Evolutionary conservation across 257 asterid species (phyloP).

Genomic region (Ocimum tenuiflorum): DNA sequence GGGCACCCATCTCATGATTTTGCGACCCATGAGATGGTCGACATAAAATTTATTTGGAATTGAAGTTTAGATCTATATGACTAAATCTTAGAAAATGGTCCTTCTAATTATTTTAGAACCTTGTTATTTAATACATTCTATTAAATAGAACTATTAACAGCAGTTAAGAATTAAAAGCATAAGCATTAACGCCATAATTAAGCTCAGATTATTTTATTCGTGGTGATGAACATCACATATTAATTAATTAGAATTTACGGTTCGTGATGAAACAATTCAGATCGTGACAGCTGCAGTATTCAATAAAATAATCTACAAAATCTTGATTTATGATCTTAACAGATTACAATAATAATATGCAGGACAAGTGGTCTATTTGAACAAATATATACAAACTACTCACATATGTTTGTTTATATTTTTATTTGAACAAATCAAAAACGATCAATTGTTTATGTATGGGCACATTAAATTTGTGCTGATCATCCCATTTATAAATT

Average conservation of each 20-base stretch:
- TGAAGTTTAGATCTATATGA: too few relatives aligned
- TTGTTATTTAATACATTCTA: neutral
- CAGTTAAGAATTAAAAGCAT: neutral
- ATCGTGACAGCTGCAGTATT: neutral
- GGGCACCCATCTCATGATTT: too few relatives aligned
- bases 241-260: neutral
- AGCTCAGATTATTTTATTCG: neutral
- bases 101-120: neutral
- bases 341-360: too few relatives aligned
- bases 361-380: too few relatives aligned
- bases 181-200: neutral
- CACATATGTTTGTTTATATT: too few relatives aligned
- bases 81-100: too few relatives aligned
- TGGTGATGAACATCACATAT: neutral
- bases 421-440: too few relatives aligned
- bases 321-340: neutral
- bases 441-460: neutral
- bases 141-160: neutral
- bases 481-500: too few relatives aligned
- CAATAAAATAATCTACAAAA: neutral
- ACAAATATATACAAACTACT: too few relatives aligned
- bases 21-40: too few relatives aligned
- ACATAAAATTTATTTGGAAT: too few relatives aligned
- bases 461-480: neutral
- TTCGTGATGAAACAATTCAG: neutral